phyloP scores from a whole-genome alignment of 768 basidiomycete genomes.

The Amanita rubescens region DNA sequence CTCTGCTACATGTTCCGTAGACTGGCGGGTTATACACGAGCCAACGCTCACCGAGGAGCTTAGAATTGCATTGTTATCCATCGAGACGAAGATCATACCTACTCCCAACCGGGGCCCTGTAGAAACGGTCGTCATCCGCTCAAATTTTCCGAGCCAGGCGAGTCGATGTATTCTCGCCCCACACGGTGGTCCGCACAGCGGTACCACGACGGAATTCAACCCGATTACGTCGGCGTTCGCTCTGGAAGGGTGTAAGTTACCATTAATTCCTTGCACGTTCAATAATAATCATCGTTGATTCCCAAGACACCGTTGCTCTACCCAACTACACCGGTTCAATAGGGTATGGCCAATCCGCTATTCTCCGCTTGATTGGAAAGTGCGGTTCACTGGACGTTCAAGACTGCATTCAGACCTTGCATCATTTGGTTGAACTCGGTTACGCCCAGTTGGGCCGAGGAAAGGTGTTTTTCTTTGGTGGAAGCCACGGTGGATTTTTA shows the following conservation, averaged over 20 bases:
- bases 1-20: neutral
- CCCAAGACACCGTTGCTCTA: slow-evolving; percentile 44
- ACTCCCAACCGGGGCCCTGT: too few species aligned
- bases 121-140: too few species aligned
- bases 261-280: neutral
- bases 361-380: slow-evolving; percentile 43
- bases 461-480: slow-evolving; percentile 51
- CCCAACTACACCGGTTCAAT: too few species aligned
- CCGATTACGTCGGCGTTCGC: slow-evolving; percentile 37
- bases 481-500: slow-evolving; percentile 73
- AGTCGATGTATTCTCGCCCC: slow-evolving; percentile 41
- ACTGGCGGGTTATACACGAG: neutral
- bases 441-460: slow-evolving; percentile 42
- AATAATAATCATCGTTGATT: neutral
- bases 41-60: slow-evolving; percentile 37
- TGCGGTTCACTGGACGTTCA: slow-evolving; percentile 61
- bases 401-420: slow-evolving; percentile 54
- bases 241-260: slow-evolving; percentile 52
- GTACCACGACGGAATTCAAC: slow-evolving; percentile 39
- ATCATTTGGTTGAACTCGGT: too few species aligned
- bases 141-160: too few species aligned
- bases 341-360: too few species aligned
- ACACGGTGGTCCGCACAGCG: slow-evolving; percentile 61
- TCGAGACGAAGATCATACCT: too few species aligned
- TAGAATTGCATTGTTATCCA: slow-evolving; percentile 27